These are phyloP conservation scores for Rosa hybrid DNA, from an alignment of 331 rosid species.

Conservation along the genomic window DNA sequence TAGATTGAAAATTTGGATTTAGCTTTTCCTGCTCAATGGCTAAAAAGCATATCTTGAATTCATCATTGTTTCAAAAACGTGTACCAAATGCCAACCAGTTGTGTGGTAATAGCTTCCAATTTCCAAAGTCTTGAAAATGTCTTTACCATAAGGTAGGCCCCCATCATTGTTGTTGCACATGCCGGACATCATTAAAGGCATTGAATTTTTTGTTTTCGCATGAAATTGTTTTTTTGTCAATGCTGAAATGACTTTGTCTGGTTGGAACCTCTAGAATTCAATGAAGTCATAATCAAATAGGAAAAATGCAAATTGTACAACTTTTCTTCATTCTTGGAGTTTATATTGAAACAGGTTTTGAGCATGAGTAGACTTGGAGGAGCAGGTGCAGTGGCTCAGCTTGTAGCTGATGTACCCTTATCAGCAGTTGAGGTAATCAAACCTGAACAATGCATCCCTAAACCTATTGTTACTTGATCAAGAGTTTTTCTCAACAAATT, in stretches of 20 bases:
- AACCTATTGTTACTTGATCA: neutral
- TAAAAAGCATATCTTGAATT: conserved; percentile 6
- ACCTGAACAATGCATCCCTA: neutral
- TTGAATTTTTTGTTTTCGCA: conserved; percentile 11
- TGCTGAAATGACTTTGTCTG: conserved; percentile 28
- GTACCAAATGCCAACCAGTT: conserved; percentile 19
- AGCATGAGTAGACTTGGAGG: conserved; percentile 99
- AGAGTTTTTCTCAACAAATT: neutral
- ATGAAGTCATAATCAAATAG: conserved; percentile 25
- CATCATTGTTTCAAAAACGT: conserved; percentile 24
- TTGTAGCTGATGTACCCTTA: conserved; percentile 90
- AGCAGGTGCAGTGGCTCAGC: conserved; percentile 99
- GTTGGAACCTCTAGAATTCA: conserved; percentile 20
- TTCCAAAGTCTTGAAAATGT: conserved; percentile 14
- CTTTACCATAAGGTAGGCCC: conserved; percentile 31
- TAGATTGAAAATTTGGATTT: neutral
- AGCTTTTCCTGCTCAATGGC: neutral
- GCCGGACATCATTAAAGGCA: conserved; percentile 25
- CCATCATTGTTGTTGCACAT: conserved; percentile 18
- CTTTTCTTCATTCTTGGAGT: neutral
- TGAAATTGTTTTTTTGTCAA: conserved; percentile 33
- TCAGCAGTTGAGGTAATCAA: conserved; percentile 74
- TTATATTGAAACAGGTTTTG: conserved; percentile 58
- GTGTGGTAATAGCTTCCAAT: conserved; percentile 12
- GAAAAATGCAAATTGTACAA: neutral